Evolutionary conservation across 2,329 filamentous ascomycete species (phyloP).

Genomic region (Monilinia vaccinii-corymbosi): DNA sequence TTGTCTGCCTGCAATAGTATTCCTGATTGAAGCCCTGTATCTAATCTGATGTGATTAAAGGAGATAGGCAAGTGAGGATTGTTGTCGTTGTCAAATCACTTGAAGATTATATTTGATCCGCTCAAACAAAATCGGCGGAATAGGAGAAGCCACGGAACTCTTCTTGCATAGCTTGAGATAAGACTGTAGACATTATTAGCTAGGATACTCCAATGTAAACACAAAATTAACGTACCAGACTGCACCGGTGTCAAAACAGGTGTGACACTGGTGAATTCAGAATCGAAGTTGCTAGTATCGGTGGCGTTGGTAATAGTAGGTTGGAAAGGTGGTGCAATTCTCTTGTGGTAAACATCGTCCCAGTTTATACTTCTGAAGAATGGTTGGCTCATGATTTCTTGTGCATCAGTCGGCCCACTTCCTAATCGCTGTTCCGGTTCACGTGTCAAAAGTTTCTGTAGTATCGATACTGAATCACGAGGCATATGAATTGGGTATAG

Average conservation of each 20-base stretch:
- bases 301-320: conserved; percentile 85
- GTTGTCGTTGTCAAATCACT: not conserved
- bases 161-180: conserved; percentile 98
- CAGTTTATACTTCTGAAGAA: conserved; percentile 98
- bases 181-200: conserved; percentile 45
- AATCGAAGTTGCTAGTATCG: conserved; percentile 99
- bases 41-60: not conserved
- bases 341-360: conserved; percentile 98
- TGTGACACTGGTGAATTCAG: conserved; percentile 96
- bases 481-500: conserved; percentile 99
- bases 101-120: not conserved
- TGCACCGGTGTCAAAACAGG: conserved; percentile 95
- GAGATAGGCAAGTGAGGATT: not conserved
- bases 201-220: not conserved
- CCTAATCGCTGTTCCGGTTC: conserved; percentile 90
- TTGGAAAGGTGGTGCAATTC: conserved; percentile 78
- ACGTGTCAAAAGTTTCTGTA: conserved; percentile 92
- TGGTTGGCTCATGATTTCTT: conserved; percentile 97
- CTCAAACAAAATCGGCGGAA: conserved; percentile 31
- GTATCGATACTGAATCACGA: conserved; percentile 89
- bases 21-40: not conserved
- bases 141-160: conserved; percentile 99
- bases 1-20: not conserved
- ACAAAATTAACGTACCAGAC: conserved; percentile 61
- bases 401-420: conserved; percentile 90